Base-by-base conservation (phyloP, 768 basidiomycete genomes). In the Suillus bovinus region DNA sequence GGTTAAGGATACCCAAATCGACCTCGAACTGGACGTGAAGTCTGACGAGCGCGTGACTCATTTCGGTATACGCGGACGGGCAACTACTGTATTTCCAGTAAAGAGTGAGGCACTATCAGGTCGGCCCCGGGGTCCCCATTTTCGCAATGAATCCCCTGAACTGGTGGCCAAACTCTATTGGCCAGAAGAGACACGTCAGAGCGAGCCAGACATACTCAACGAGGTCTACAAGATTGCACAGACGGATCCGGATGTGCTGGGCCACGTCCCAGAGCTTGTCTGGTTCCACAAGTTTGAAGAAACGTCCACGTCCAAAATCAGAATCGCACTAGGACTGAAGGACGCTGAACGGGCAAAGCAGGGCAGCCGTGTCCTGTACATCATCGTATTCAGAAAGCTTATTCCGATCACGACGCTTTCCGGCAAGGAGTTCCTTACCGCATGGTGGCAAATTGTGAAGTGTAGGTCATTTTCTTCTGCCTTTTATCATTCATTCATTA, bases 41-140 rank as follows among this genome's bases (percentile, higher is more conserved):
- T 14, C 54, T 4, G 5, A 55, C 9, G 47, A 58, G 8, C 46
- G 46, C 10, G n/a, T 24, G 0, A 53, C 59, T 14, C 66, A 67
- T 36, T 67, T 13, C 8, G 58, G 60, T 47, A 44, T 67, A 1
- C 33, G 47, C 2, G 53, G 63, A 8, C 63, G 55, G 3, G 67
- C 60, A 3, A 67, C 66, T 1, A 65, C 61, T 13, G 6, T 68
- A 20, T 59, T 52, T 31, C 20, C 63, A 5, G 34, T 61, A 3
- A 39, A 17, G 10, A 47, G 46, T 14, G 5, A 47, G 46, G 46
- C 24, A 14, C 6, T 47, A 7, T 47, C 46, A 6, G 14, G 3
- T 27, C 46, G 7, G 46, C 7, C 3, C 6, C 46, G 24, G 24
- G 14, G 7, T 5, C 6, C 14, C 4, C 2, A 14, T 47, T 47